phyloP scores from a whole-genome alignment of 192 early-diverging fungal genomes.

The Linnemannia exigua region DNA sequence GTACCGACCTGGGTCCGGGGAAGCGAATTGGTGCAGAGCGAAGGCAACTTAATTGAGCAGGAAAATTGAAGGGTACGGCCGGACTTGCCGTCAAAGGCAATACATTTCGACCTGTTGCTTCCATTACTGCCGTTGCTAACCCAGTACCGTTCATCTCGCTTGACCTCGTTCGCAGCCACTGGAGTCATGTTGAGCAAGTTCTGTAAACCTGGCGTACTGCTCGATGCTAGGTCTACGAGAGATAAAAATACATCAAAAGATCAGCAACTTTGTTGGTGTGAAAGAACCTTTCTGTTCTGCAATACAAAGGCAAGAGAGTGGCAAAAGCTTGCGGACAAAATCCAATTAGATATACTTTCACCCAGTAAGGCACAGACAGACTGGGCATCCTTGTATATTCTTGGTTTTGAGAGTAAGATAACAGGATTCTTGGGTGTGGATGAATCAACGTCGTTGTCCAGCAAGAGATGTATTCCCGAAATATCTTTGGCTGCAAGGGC shows the following conservation, averaged over 20 bases:
- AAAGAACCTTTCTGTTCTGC: background rate
- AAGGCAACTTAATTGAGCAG: conserved; percentile 1
- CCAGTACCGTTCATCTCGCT: conserved; percentile 2
- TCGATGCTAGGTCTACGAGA: background rate
- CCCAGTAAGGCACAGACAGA: conserved; percentile 7
- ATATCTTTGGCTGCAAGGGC: conserved; percentile 27
- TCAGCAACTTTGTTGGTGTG: too few species aligned
- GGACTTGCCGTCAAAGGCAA: conserved; percentile 6
- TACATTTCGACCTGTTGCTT: background rate
- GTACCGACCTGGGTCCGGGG: background rate
- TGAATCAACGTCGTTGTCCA: conserved; percentile 43
- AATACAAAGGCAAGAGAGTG: background rate
- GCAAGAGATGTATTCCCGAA: conserved; percentile 29
- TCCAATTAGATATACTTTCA: conserved; percentile 15
- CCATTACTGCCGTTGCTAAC: background rate
- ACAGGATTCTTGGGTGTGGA: conserved; percentile 25
- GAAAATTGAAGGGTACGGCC: background rate
- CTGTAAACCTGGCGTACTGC: background rate
- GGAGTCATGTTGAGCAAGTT: conserved; percentile 15
- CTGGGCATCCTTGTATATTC: conserved; percentile 7
- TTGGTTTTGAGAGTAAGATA: conserved; percentile 31
- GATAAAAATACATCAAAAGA: background rate
- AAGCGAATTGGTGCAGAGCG: conserved; percentile 20
- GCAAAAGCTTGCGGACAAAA: too few species aligned
- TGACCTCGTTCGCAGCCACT: conserved; percentile 20